phyloP scores from a whole-genome alignment of 1,284 basidiomycete genomes.

The Lignosus rhinocerotis region DNA sequence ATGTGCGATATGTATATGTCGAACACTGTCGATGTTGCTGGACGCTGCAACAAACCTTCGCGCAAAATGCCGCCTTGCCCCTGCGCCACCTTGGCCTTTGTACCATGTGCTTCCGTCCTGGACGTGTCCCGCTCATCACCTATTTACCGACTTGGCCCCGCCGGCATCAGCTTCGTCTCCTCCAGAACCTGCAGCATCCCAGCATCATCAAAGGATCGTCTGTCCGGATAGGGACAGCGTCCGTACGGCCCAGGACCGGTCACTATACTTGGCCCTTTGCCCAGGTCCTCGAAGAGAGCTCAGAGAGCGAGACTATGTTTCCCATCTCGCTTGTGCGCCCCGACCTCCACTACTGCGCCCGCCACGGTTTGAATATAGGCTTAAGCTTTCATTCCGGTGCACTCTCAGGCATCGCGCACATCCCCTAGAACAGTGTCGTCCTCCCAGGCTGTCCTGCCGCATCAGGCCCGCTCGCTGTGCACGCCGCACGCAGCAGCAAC shows the following conservation, averaged over 20 bases:
- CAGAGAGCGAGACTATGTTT: background rate
- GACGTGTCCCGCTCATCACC: slow-evolving; percentile 11
- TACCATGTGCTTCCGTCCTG: slow-evolving; percentile 11
- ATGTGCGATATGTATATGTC: background rate
- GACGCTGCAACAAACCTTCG: background rate
- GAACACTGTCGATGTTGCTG: background rate
- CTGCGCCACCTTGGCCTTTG: slow-evolving; percentile 11
- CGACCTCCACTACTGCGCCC: slow-evolving; percentile 4
- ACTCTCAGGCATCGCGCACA: slow-evolving; percentile 16
- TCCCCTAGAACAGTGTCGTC: slow-evolving; percentile 8
- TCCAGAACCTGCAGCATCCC: slow-evolving; percentile 2
- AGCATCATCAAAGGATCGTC: slow-evolving; percentile 16
- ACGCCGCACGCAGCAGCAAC: slow-evolving; percentile 10
- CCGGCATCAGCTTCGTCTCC: slow-evolving; percentile 3
- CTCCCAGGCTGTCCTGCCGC: slow-evolving; percentile 17
- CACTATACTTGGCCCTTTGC: slow-evolving; percentile 19
- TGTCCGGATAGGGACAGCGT: background rate
- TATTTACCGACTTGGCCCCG: slow-evolving; percentile 18
- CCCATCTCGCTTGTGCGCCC: slow-evolving; percentile 1
- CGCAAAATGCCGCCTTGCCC: slow-evolving; percentile 12
- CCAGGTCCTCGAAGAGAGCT: background rate
- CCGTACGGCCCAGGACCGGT: slow-evolving; percentile 14
- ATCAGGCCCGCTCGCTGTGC: slow-evolving; percentile 11
- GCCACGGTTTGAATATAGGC: slow-evolving; percentile 9
- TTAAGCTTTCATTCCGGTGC: slow-evolving; percentile 8